phyloP scores from a whole-genome alignment of 495 filamentous ascomycete species.

The Talaromyces liani region DNA sequence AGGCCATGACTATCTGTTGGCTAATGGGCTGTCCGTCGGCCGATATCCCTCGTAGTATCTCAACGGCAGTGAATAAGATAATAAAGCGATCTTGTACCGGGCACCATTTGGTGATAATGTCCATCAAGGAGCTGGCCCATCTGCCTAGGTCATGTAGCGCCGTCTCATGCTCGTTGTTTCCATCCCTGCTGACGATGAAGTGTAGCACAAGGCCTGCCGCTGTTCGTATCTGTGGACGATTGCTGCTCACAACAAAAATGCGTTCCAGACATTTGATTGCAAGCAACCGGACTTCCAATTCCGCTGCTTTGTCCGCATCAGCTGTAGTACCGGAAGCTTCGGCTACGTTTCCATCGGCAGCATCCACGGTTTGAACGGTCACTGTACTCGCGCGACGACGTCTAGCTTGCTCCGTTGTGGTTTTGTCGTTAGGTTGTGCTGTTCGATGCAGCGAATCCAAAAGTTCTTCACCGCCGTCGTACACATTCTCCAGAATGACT shows the following conservation, averaged over 20 bases:
- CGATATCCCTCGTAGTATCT: conserved; percentile 40
- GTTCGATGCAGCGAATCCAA: conserved; percentile 53
- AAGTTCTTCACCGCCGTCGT: conserved; percentile 64
- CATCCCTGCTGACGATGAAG: conserved; percentile 58
- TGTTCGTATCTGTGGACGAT: conserved; percentile 64
- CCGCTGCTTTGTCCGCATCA: conserved; percentile 77
- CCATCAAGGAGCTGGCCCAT: conserved; percentile 76
- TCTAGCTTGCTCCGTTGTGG: conserved; percentile 49
- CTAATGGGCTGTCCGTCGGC: conserved; percentile 48
- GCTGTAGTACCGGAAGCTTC: conserved; percentile 66
- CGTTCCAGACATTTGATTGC: conserved; percentile 76
- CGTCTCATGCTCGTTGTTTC: conserved; percentile 17
- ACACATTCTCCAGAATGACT: conserved; percentile 76
- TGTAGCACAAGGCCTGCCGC: conserved; percentile 62
- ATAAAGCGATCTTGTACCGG: conserved; percentile 88
- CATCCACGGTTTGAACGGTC: conserved; percentile 66
- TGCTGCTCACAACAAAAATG: conserved; percentile 66
- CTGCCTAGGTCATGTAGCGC: conserved; percentile 28
- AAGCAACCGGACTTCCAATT: conserved; percentile 76
- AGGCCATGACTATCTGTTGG: conserved; percentile 63
- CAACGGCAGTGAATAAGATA: conserved; percentile 73
- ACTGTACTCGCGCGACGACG: conserved; percentile 68
- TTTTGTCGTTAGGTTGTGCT: conserved; percentile 56
- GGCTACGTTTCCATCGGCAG: conserved; percentile 57
- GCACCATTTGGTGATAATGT: conserved; percentile 71